Evolutionary conservation across 805 yeast genomes (phyloP).

Genomic region (Maudiozyma turicensis): DNA sequence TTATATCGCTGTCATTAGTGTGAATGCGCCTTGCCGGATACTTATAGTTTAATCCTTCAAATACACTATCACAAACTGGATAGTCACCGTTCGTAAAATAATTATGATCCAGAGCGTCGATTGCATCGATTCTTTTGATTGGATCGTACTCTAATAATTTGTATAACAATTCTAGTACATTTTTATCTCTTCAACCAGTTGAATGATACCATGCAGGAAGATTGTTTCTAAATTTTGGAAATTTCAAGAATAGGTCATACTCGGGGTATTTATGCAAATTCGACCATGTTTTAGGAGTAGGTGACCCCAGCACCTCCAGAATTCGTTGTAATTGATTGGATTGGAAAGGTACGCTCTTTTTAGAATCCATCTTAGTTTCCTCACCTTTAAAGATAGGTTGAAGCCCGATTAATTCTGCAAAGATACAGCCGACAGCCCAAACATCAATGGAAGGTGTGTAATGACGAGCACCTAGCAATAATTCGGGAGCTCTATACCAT

Average conservation of each 20-base stretch:
- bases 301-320: slow-evolving; percentile 88
- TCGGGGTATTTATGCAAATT: slow-evolving; percentile 76
- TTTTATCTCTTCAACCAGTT: slow-evolving; percentile 63
- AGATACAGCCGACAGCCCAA: slow-evolving; percentile 94
- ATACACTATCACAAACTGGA: slow-evolving; percentile 70
- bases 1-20: slow-evolving; percentile 77
- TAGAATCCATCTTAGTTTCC: slow-evolving; percentile 91
- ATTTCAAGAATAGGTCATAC: slow-evolving; percentile 51
- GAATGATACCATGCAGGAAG: slow-evolving; percentile 79
- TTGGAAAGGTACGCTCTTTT: slow-evolving; percentile 89
- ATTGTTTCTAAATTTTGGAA: slow-evolving; percentile 46
- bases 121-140: slow-evolving; percentile 64
- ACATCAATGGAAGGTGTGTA: slow-evolving; percentile 87
- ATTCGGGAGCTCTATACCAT: slow-evolving; percentile 94
- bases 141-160: slow-evolving; percentile 79
- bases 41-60: slow-evolving; percentile 59
- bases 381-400: slow-evolving; percentile 96
- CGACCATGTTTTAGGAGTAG: slow-evolving; percentile 72
- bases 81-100: slow-evolving; percentile 55
- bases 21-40: slow-evolving; percentile 85
- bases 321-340: slow-evolving; percentile 85
- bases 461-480: slow-evolving; percentile 82
- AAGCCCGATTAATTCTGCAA: slow-evolving; percentile 81
- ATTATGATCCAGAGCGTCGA: slow-evolving; percentile 61
- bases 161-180: slow-evolving; percentile 55